Evolutionary conservation across 768 basidiomycete species (phyloP), one percentile per base, ranked within the genome.

Genomic region (Pleurotus eryngii): DNA sequence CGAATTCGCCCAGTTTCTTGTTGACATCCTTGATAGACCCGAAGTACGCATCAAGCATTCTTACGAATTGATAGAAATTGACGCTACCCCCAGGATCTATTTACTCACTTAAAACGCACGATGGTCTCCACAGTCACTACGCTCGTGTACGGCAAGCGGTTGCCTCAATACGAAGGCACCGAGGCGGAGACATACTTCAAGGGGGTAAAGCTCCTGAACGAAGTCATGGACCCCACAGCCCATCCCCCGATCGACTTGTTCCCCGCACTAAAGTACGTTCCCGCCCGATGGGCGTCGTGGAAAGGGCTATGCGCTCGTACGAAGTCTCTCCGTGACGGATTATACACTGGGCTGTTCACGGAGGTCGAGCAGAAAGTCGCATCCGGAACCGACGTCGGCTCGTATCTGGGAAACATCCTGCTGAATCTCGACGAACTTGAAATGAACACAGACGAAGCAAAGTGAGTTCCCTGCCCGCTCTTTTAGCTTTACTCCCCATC

Each of bases 1-100:
- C 1, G 70, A 71, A 56, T 49, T 67, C 11, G 54, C 61, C 20
- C 71, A 70, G 56, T 60, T 72, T 30, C 59, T 72, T 59, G 57
- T 65, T 26, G 71, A 72, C 30, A 35, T 72, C 9, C 42, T 72
- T 30, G 58, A 62, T 12, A 46, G 60, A 3, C 70, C 71, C 8
- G 57, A 67, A 55, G 70, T 72, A 46, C 5, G 56, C 18, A 11
- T 43, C 4, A 6, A 15, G 14, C 6, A 6, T 7, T 4, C 14
- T n/a, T 9, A 15, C 45, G n/a, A 15, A n/a, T n/a, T 40, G 12
- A 30, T 30, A 20, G 39, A 17, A 8, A n/a, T 14, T 40, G 30
- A 22, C 27, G 47, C 53, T 17, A 49, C 26, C 20, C 45, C 20
- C 22, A 62, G 61, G 30, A 20, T 35, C 57, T 60, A 18, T 46